Percentiles rank a stretch among this genome's conserved stretches.
phyloP scores from a whole-genome alignment of 1,284 basidiomycete species.

The Malassezia cuniculi region DNA sequence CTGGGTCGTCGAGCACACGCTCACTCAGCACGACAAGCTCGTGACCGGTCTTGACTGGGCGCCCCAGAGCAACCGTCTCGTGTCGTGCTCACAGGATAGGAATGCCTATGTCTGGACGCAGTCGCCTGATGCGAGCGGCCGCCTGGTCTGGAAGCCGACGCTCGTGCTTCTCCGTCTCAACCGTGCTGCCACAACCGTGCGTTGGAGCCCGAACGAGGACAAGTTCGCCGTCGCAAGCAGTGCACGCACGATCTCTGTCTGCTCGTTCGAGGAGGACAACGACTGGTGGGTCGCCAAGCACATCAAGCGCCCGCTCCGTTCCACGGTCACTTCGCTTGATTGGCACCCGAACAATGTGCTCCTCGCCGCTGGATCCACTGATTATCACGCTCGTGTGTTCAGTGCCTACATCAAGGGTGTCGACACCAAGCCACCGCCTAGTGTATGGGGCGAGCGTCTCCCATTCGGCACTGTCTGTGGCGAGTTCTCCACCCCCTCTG shows the following conservation, averaged over 20 bases:
- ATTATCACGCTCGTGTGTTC: constrained; percentile 93
- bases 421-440: constrained; percentile 75
- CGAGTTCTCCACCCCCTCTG: constrained; percentile 72
- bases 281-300: constrained; percentile 99
- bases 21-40: constrained; percentile 92
- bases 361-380: constrained; percentile 82
- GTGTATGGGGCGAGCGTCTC: constrained; percentile 90
- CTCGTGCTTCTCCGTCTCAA: constrained; percentile 91
- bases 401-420: constrained; percentile 98
- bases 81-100: constrained; percentile 92
- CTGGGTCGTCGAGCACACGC: constrained; percentile 66
- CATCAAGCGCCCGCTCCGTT: constrained; percentile 88
- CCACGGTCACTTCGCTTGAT: constrained; percentile 82
- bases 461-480: constrained; percentile 97
- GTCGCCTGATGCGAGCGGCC: constrained; percentile 51
- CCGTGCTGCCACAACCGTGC: constrained; percentile 82
- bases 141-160: constrained; percentile 78
- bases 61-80: constrained; percentile 85
- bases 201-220: constrained; percentile 93
- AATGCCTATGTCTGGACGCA: constrained; percentile 98
- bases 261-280: constrained; percentile 50
- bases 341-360: constrained; percentile 98
- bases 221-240: constrained; percentile 98
- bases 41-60: constrained; percentile 99
- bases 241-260: constrained; percentile 50